Base-by-base conservation (phyloP, 2,329 filamentous ascomycete genomes). In the Penicillium sp. region DNA sequence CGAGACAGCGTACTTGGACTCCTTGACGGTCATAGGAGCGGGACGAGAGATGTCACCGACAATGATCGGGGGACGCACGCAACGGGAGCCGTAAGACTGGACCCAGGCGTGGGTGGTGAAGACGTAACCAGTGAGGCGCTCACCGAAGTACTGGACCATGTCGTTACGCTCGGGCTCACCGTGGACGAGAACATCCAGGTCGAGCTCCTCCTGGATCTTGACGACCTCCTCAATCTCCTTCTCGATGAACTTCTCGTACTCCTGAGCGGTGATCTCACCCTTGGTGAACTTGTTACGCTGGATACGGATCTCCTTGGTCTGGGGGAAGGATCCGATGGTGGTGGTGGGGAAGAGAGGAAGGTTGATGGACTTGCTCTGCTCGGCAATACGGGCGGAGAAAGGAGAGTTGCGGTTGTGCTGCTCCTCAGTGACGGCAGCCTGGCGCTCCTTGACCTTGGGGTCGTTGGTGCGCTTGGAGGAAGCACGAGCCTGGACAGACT, bases 101-200 rank as follows among this genome's bases (percentile, higher is more conserved):
- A 98, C 93, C 93, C 93, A 98, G 63, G 88, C 93, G 47, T 57
- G 55, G 72, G 91, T 97, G 72, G 93, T 98, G 83, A 98, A 98
- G 71, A 89, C 86, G 73, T 97, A 98, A 68, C 93, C 93, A 66
- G 94, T 83, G 57, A 98, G 81, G 68, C 88, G 87, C 83, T 98
- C 93, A 75, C 93, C 93, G 65, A 98, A 98, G 84, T 96, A 98
- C 77, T 98, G 93, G 47, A 98, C 93, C 93, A 98, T 98, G 84
- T 98, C 93, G 78, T 98, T 98, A 74, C 93, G 89, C 83, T 98
- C 93, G 53, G 93, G 93, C 82, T 98, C 93, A 71, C 93, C 93
- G 79, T 98, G 93, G 59, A 98, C 93, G 70, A 87, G 88, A 72
- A 98, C 93, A 64, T 98, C 93, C 48, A 98, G 85, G 73, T 83